phyloP scores from a whole-genome alignment of 352 stramenopile species.

The Phytopythium oedochilum region DNA sequence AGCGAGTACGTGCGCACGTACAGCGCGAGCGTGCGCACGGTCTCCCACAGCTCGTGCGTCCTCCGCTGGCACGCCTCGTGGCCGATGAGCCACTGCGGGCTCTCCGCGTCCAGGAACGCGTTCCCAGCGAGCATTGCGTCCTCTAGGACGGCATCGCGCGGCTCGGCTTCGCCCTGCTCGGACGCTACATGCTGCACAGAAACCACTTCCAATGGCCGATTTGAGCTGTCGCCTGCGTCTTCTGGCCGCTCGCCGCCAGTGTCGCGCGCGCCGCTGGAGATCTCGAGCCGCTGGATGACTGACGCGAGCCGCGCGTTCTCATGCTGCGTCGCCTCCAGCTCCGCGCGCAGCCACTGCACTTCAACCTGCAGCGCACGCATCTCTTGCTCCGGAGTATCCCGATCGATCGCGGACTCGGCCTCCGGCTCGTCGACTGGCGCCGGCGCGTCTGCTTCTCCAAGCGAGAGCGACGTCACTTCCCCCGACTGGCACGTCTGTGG shows the following conservation, averaged over 20 bases:
- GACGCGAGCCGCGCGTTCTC: constrained; percentile 3
- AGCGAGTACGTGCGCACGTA: constrained; percentile 59
- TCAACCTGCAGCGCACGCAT: constrained; percentile 1
- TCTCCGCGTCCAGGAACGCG: constrained; percentile 18
- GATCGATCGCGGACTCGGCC: not conserved
- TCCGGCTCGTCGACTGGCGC: not conserved
- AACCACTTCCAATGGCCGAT: not conserved
- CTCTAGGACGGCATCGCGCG: constrained; percentile 1
- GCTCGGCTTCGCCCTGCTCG: not conserved
- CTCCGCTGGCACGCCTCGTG: constrained; percentile 60
- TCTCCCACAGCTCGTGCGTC: constrained; percentile 68
- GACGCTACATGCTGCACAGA: constrained; percentile 4
- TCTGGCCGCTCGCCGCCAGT: not conserved
- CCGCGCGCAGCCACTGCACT: constrained; percentile 1
- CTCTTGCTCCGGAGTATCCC: not conserved
- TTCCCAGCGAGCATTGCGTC: constrained; percentile 12
- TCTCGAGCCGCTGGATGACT: not conserved
- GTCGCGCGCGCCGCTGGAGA: not conserved
- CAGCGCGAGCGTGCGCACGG: constrained; percentile 47
- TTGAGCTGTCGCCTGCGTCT: not conserved
- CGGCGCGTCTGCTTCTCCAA: not conserved
- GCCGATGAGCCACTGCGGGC: constrained; percentile 17
- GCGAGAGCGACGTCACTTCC: not conserved
- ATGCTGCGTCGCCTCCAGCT: not conserved
- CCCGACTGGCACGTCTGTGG: not conserved